Percentiles rank a stretch among this genome's conserved stretches.
Evolutionary conservation across 768 basidiomycete genomes (phyloP).

Genomic region (Suillus placidus): DNA sequence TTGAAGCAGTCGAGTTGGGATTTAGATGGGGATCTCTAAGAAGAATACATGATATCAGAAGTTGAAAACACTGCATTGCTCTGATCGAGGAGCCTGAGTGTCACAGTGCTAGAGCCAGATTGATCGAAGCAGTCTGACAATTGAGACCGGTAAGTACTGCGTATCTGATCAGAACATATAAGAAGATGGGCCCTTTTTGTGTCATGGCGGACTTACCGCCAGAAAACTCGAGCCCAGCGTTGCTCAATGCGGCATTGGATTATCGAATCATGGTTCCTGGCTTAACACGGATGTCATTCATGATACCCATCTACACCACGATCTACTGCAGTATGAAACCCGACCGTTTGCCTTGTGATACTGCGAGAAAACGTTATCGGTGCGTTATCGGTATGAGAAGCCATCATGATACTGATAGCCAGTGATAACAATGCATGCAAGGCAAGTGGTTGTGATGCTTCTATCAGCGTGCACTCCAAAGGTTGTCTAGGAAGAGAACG

Average conservation of each 20-base stretch:
- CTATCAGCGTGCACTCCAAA: background rate
- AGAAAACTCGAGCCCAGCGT: background rate
- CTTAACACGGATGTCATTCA: background rate
- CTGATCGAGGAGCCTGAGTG: background rate
- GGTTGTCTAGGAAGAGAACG: background rate
- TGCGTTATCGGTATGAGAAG: background rate
- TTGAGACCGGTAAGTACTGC: background rate
- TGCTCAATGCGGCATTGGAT: background rate
- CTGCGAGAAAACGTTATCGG: background rate
- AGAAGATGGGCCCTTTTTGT: background rate
- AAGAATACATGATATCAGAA: conserved; percentile 6
- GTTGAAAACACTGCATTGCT: conserved; percentile 1
- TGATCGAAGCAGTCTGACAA: conserved; percentile 1
- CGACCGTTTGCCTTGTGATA: background rate
- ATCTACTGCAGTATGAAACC: background rate
- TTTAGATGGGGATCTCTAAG: conserved; percentile 7
- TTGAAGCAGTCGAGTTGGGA: conserved; percentile 7
- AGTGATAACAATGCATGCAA: background rate
- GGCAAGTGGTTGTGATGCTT: background rate
- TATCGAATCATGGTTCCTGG: no score
- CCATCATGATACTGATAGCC: background rate
- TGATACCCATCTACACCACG: background rate
- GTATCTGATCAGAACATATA: background rate
- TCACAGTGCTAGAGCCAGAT: background rate
- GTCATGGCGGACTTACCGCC: background rate